Evolutionary conservation across 202 grass and related monocot species (phyloP).

Genomic region (Panicum hallii): DNA sequence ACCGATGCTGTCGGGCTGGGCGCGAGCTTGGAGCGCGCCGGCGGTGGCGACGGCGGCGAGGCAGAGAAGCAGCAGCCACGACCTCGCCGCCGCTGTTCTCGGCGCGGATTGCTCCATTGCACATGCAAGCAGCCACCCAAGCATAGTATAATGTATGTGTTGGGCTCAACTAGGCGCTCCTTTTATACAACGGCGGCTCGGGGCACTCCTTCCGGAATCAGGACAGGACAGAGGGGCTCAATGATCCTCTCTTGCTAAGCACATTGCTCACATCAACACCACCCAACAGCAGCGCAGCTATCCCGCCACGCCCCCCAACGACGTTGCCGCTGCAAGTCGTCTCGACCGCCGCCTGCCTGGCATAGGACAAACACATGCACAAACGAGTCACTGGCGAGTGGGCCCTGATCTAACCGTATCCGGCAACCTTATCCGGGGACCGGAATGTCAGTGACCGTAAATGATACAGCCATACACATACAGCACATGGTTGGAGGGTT

Average conservation of each 20-base stretch:
- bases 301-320: background rate
- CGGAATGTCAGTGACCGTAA: background rate
- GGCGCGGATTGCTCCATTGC: too few relatives aligned
- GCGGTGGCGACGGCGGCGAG: background rate
- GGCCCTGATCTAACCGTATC: too few relatives aligned
- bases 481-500: constrained; percentile 28
- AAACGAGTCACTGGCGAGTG: background rate
- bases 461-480: background rate
- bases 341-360: background rate
- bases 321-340: background rate
- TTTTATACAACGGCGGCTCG: background rate
- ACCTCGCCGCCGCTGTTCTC: too few relatives aligned
- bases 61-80: constrained; percentile 38
- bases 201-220: background rate
- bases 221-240: background rate
- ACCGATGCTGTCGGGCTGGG: constrained; percentile 38
- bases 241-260: background rate
- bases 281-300: background rate
- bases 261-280: background rate
- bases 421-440: background rate
- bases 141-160: background rate
- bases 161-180: background rate
- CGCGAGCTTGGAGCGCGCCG: constrained; percentile 36
- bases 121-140: too few relatives aligned
- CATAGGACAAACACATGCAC: background rate